phyloP scores from a whole-genome alignment of 2,329 filamentous ascomycete species.

The Hypocreales sp. region DNA sequence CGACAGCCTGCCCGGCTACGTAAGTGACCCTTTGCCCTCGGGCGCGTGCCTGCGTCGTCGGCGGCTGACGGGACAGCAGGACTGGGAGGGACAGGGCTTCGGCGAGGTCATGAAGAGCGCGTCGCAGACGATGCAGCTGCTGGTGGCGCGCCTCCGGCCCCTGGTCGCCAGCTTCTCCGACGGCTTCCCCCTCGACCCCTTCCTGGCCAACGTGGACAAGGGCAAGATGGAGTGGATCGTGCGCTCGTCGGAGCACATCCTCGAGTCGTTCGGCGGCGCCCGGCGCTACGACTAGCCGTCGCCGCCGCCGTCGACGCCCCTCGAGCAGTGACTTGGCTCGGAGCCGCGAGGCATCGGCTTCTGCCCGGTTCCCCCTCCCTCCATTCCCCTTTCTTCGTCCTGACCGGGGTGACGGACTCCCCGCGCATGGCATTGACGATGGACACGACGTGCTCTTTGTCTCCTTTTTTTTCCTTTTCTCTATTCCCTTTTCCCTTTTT shows the following conservation, averaged over 20 bases:
- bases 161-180: slow-evolving; percentile 18
- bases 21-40: slow-evolving; percentile 30
- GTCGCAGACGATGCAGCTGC: slow-evolving; percentile 21
- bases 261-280: slow-evolving; percentile 14
- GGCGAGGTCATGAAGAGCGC: slow-evolving; percentile 22
- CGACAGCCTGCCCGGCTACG: slow-evolving; percentile 29
- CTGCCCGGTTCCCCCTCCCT: no score
- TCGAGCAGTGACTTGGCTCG: no score
- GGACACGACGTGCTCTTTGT: no score
- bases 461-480: slow-evolving; percentile 6
- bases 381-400: no score
- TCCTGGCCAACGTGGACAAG: slow-evolving; percentile 20
- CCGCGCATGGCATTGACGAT: no score
- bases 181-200: slow-evolving; percentile 22
- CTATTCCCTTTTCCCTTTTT: slow-evolving; percentile 7
- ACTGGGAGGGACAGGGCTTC: slow-evolving; percentile 20
- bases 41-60: no score
- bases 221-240: slow-evolving; percentile 24
- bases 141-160: slow-evolving; percentile 18
- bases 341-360: no score
- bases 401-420: no score
- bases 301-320: no score
- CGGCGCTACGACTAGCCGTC: slow-evolving; percentile 15
- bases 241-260: slow-evolving; percentile 18
- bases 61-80: slow-evolving; percentile 9